Percentiles rank a stretch among this genome's conserved stretches.
These are phyloP conservation scores for Ganoderma sp. DNA, from an alignment of 1,284 basidiomycete species.

Conservation along the genomic window DNA sequence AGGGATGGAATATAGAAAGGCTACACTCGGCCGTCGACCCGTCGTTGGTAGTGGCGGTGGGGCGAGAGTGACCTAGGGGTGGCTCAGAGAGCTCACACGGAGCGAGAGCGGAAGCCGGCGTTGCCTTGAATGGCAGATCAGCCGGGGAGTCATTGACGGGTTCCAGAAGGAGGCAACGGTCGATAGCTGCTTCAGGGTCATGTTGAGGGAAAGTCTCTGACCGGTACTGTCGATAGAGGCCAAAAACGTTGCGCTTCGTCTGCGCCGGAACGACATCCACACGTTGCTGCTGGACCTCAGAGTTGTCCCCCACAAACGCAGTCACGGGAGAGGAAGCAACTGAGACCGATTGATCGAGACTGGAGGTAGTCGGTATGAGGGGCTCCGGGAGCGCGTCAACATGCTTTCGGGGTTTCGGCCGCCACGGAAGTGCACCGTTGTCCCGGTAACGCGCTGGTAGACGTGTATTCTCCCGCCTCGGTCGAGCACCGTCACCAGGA, in stretches of 20 bases:
- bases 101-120: not conserved
- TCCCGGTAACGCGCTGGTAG: not conserved
- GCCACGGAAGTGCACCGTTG: not conserved
- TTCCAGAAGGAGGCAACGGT: not conserved
- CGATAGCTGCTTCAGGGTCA: not conserved
- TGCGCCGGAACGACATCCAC: not conserved
- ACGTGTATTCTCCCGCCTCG: not conserved
- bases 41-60: not conserved
- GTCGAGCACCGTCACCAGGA: not conserved
- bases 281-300: not conserved
- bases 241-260: not conserved
- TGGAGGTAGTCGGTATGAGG: not conserved
- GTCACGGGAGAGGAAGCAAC: not conserved
- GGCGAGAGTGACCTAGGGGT: not conserved
- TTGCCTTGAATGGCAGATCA: not conserved
- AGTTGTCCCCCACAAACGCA: not conserved
- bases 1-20: constrained; percentile 1
- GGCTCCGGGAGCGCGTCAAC: not conserved
- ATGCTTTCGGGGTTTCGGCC: not conserved
- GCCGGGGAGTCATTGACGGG: not conserved
- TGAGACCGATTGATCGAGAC: not conserved
- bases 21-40: not conserved
- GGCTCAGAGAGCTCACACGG: not conserved
- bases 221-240: not conserved
- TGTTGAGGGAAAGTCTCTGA: not conserved